These are phyloP conservation scores for Ceratocystiopsis sp. DNA, from an alignment of 2,329 filamentous ascomycete genomes.

Conservation along the genomic window DNA sequence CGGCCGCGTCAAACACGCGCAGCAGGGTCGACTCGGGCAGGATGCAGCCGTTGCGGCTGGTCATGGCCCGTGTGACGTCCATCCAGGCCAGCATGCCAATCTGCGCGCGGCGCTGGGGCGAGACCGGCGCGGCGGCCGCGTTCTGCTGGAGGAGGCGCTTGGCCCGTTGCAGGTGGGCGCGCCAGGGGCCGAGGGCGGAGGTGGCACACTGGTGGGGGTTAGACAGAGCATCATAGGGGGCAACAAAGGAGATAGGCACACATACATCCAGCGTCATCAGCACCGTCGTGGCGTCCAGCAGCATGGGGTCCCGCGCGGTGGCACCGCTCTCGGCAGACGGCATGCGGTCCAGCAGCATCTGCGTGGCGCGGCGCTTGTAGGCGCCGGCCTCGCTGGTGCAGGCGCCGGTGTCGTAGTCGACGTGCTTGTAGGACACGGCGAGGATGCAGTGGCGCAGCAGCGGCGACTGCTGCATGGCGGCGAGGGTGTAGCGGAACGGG, in stretches of 20 bases:
- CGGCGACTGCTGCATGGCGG: slow-evolving; percentile 11
- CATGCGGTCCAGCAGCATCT: slow-evolving; percentile 11
- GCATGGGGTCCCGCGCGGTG: slow-evolving; percentile 3
- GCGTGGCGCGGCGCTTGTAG: slow-evolving; percentile 12
- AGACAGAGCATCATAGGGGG: neutral
- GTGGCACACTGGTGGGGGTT: slow-evolving; percentile 15
- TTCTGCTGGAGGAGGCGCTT: slow-evolving; percentile 1
- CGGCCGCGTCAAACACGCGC: slow-evolving; percentile 3
- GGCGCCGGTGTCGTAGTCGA: slow-evolving; percentile 13
- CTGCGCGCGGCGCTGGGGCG: slow-evolving; percentile 10
- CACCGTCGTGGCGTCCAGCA: slow-evolving; percentile 16
- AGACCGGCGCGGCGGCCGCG: too few species aligned
- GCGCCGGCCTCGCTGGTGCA: slow-evolving; percentile 10
- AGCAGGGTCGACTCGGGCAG: slow-evolving; percentile 10
- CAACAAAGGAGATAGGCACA: too few species aligned
- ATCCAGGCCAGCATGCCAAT: slow-evolving; percentile 18
- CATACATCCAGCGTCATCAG: slow-evolving; percentile 18
- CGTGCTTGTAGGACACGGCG: slow-evolving; percentile 15
- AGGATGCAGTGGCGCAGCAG: slow-evolving; percentile 18
- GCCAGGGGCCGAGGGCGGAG: slow-evolving; percentile 18
- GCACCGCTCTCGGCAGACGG: neutral
- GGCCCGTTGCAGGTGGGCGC: slow-evolving; percentile 11
- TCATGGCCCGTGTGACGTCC: slow-evolving; percentile 18
- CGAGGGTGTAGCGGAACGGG: slow-evolving; percentile 15
- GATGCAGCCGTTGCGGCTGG: slow-evolving; percentile 14